Evolutionary conservation across 106 monocot genomes (phyloP).

Genomic region (Acorus calamus): DNA sequence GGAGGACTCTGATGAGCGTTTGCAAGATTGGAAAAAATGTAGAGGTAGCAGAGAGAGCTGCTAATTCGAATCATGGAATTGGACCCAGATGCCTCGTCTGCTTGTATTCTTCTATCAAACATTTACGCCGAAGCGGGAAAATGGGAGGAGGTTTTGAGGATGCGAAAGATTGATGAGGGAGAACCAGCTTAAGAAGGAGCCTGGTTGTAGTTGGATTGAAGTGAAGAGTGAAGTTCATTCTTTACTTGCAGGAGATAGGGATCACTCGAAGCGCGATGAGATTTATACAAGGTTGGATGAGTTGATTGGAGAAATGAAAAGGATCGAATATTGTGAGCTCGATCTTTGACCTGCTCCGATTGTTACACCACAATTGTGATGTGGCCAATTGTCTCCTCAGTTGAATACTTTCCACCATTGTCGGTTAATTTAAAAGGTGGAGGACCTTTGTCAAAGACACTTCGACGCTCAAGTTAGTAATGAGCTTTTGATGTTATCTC

Average conservation of each 20-base stretch:
- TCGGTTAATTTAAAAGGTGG: too few relatives aligned
- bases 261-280: constrained; percentile 38
- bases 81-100: constrained; percentile 75
- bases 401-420: too few relatives aligned
- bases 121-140: constrained; percentile 70
- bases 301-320: constrained; percentile 49
- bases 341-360: too few relatives aligned
- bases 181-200: constrained; percentile 65
- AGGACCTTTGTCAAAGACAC: too few relatives aligned
- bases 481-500: too few relatives aligned
- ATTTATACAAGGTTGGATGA: constrained; percentile 41
- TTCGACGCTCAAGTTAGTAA: too few relatives aligned
- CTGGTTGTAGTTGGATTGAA: constrained; percentile 96
- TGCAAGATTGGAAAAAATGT: constrained; percentile 54
- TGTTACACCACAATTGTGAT: too few relatives aligned
- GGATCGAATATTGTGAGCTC: neutral
- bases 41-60: constrained; percentile 61
- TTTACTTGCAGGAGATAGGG: constrained; percentile 65
- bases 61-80: constrained; percentile 27
- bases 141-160: constrained; percentile 59
- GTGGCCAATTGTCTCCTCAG: too few relatives aligned
- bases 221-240: constrained; percentile 49
- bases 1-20: constrained; percentile 68
- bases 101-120: constrained; percentile 59
- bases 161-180: constrained; percentile 63